phyloP scores from a whole-genome alignment of 2,329 filamentous ascomycete species.

The Fragosphaeria purpurea region DNA sequence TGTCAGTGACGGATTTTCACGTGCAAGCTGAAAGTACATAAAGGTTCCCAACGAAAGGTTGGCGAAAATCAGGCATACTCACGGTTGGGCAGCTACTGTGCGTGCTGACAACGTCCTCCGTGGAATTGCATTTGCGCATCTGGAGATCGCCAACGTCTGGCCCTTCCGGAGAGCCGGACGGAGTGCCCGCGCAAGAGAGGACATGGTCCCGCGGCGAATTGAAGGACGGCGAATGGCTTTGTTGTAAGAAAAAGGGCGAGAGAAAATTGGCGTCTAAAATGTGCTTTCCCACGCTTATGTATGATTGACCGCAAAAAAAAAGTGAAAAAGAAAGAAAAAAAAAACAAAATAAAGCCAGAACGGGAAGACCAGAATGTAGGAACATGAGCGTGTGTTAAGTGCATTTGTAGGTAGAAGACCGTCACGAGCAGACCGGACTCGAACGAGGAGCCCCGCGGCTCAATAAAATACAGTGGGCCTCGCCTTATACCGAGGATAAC shows the following conservation, averaged over 20 bases:
- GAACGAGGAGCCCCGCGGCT: constrained; percentile 5
- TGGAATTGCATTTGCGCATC: constrained; percentile 3
- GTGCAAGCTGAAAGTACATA: too few relatives aligned
- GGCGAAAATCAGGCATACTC: not conserved
- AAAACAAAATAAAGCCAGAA: not conserved
- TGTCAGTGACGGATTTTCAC: too few relatives aligned
- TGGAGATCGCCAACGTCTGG: constrained; percentile 16
- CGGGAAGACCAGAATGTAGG: not conserved
- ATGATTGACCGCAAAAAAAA: not conserved
- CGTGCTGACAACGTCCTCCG: constrained; percentile 4
- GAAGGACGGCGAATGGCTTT: too few relatives aligned
- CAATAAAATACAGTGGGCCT: constrained; percentile 5
- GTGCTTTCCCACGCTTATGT: too few relatives aligned
- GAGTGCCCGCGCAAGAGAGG: constrained; percentile 39
- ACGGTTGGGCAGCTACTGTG: constrained; percentile 5
- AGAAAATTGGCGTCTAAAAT: not conserved
- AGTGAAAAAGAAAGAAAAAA: not conserved
- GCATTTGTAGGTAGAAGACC: too few relatives aligned
- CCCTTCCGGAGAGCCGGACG: constrained; percentile 41
- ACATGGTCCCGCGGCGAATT: constrained; percentile 24
- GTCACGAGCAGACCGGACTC: not conserved
- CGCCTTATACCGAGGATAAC: constrained; percentile 20
- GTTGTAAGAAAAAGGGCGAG: not conserved
- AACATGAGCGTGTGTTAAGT: too few relatives aligned
- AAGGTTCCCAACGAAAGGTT: too few relatives aligned